Evolutionary conservation across 495 filamentous ascomycete species (phyloP).

Genomic region (Thermothielavioides terrestris): DNA sequence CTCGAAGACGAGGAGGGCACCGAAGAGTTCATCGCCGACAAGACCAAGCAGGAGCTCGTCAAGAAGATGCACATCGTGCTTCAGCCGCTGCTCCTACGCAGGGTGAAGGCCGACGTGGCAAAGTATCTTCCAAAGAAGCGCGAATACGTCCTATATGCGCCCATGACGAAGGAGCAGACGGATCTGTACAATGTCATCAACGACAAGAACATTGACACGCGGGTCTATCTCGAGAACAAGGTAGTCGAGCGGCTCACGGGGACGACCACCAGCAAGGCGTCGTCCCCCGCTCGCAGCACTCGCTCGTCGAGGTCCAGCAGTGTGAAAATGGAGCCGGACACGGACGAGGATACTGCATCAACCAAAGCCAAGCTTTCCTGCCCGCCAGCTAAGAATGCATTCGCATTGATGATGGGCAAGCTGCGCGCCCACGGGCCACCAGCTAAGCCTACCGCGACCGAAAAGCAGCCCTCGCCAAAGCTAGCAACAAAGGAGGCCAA

Average conservation of each 20-base stretch:
- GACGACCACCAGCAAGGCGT: slow-evolving; percentile 28
- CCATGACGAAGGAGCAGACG: slow-evolving; percentile 76
- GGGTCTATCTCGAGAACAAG: slow-evolving; percentile 76
- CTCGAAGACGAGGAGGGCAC: slow-evolving; percentile 66
- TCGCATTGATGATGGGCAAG: slow-evolving; percentile 42
- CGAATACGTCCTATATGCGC: slow-evolving; percentile 90
- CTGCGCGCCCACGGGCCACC: slow-evolving; percentile 16
- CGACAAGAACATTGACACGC: slow-evolving; percentile 59
- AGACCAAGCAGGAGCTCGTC: slow-evolving; percentile 74
- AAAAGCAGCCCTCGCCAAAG: neutral
- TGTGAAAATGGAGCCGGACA: slow-evolving; percentile 16
- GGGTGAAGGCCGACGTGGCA: slow-evolving; percentile 90
- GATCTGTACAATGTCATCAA: slow-evolving; percentile 83
- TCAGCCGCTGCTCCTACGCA: slow-evolving; percentile 80
- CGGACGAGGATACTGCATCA: slow-evolving; percentile 3
- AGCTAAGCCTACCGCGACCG: slow-evolving; percentile 6
- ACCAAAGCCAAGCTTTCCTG: slow-evolving; percentile 11
- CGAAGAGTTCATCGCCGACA: slow-evolving; percentile 62
- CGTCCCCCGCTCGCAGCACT: slow-evolving; percentile 28
- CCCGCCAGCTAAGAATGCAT: slow-evolving; percentile 31
- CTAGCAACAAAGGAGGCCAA: slow-evolving; percentile 30
- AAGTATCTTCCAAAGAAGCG: slow-evolving; percentile 85
- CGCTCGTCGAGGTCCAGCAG: slow-evolving; percentile 33
- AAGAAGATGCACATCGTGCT: slow-evolving; percentile 85
- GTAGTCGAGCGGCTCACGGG: slow-evolving; percentile 59